Evolutionary conservation across 2,329 filamentous ascomycete genomes (phyloP), one percentile per base, ranked within the genome.

Genomic region (Xylariales sp.): DNA sequence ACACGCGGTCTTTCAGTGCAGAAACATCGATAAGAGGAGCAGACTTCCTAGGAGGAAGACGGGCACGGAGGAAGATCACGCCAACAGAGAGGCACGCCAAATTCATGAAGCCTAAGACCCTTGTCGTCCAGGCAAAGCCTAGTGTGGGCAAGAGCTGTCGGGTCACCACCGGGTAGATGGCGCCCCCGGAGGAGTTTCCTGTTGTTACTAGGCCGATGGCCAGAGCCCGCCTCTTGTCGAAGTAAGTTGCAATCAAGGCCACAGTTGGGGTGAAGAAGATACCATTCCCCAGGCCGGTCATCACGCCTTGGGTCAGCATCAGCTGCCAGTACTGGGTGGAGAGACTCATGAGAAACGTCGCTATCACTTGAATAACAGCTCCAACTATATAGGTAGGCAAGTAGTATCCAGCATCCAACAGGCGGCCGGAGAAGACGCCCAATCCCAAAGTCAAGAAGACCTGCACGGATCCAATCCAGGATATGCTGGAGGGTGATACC

Each of bases 11-110:
- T 19, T 50, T 53, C 38, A 59, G 55, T 3, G 56, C 56, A 13
- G 47, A 21, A 10, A 52, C 40, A n/a, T 60, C 56, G 20, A 60
- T 38, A 16, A 59, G 29, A 7, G 55, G 53, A 1, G 55, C 55
- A 1, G 55, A 58, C 35, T 51, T 55, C 16, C 56, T 47, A 6
- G 56, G 56, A 12, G 55, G 56, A 6, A 60, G 42, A 5, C 56
- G 51, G 6, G 56, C 51, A 6, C 55, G 46, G 55, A 60, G 55
- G 38, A 60, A 58, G 8, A 44, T 34, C 5, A 56, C 37, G 12
- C 52, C 91, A 45, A 95, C 80, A 19, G 95, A 81, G 33, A 97
- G 81, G 18, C 87, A 88, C 1, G 85, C 88, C 29, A 84, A 75
- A 61, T 97, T 97, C 27, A 89, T 55, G 19, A 60, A 57, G n/a